phyloP scores from a whole-genome alignment of 2,329 filamentous ascomycete species.

The Calonectria pseudoreteaudii region DNA sequence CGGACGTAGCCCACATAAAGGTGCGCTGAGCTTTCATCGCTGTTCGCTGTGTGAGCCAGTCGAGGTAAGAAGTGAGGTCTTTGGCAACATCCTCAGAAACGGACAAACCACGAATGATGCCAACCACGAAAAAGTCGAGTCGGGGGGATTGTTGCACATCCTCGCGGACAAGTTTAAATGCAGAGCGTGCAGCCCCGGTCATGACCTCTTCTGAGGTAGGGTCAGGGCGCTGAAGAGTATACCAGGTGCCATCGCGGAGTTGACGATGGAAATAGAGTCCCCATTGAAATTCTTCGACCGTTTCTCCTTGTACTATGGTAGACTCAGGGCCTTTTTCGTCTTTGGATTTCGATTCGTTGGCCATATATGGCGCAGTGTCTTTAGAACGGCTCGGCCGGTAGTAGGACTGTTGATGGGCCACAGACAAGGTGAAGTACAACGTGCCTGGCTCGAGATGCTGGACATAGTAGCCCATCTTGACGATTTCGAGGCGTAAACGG shows the following conservation, averaged over 20 bases:
- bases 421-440: conserved; percentile 42
- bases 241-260: conserved; percentile 43
- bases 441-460: conserved; percentile 37
- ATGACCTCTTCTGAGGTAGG: conserved; percentile 13
- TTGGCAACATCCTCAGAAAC: conserved; percentile 31
- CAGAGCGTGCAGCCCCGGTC: conserved; percentile 21
- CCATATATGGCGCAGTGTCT: conserved; percentile 13
- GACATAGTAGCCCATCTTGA: conserved; percentile 21
- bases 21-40: conserved; percentile 39
- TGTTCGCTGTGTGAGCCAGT: conserved; percentile 45
- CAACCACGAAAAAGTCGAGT: conserved; percentile 44
- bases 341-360: conserved; percentile 15
- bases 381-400: not conserved
- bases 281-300: conserved; percentile 49
- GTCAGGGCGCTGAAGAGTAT: conserved; percentile 29
- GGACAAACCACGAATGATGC: conserved; percentile 45
- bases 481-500: too few species aligned
- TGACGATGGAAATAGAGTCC: conserved; percentile 50
- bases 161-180: conserved; percentile 33
- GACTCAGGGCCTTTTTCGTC: conserved; percentile 31
- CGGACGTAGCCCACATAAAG: conserved; percentile 46
- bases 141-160: conserved; percentile 42
- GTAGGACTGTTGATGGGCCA: conserved; percentile 26
- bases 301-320: conserved; percentile 31
- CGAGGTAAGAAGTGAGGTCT: conserved; percentile 45